Percentiles rank a stretch among this genome's conserved stretches.
Conservation (phyloP, 2,329 filamentous ascomycete species). For the Fusarium miscanthi region DNA sequence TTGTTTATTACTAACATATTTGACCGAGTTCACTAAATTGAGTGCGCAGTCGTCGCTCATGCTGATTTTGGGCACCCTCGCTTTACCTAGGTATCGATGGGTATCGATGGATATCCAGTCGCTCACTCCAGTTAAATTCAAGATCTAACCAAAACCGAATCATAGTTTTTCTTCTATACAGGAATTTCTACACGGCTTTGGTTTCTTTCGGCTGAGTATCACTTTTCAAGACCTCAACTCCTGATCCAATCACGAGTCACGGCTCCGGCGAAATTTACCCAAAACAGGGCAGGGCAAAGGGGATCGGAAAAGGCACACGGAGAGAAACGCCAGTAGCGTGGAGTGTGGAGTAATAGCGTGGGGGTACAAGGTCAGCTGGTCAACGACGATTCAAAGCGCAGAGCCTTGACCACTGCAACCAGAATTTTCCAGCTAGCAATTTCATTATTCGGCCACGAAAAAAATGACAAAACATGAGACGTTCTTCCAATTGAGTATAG, state of each 20-base stretch:
- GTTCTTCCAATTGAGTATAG: not conserved
- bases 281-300: not conserved
- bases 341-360: conserved; percentile 33
- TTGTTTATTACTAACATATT: not conserved
- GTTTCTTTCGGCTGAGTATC: not conserved
- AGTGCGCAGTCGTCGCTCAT: not conserved
- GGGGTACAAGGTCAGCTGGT: conserved; percentile 39
- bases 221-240: not conserved
- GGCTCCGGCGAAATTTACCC: not conserved
- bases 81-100: not conserved
- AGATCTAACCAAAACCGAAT: not conserved
- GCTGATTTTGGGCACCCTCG: not conserved
- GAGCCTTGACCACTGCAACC: conserved; percentile 18
- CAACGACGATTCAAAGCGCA: conserved; percentile 9
- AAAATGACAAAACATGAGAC: not conserved
- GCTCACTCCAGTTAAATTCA: not conserved
- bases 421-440: conserved; percentile 18
- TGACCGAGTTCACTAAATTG: not conserved
- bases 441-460: not conserved
- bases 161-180: not conserved
- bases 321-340: conserved; percentile 23
- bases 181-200: not conserved
- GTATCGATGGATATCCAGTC: not conserved
- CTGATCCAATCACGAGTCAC: not conserved
- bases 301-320: conserved; percentile 21